Evolutionary conservation across 306 rosid genomes (phyloP).

Genomic region (Cucurbita ficifolia): DNA sequence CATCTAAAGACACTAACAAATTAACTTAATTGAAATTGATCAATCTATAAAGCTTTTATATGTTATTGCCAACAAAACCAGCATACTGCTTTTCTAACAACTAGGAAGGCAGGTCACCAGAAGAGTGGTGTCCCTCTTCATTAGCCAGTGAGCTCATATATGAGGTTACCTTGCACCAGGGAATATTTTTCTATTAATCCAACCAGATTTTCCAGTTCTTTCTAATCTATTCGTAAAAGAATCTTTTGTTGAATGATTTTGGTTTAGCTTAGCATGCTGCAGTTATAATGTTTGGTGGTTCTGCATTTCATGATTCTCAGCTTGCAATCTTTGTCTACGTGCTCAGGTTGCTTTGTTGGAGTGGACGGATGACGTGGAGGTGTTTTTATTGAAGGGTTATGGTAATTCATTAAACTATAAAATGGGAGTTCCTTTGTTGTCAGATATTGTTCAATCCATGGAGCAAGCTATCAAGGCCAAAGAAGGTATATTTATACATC

Average conservation of each 20-base stretch:
- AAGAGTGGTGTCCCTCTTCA: neutral
- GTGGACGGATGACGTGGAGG: conserved; percentile 85
- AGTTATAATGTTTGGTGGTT: neutral
- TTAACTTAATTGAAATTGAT: no score
- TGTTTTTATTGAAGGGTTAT: conserved; percentile 70
- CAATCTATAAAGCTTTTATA: neutral
- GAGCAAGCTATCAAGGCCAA: conserved; percentile 56
- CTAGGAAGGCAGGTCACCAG: neutral
- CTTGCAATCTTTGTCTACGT: neutral
- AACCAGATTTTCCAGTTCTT: neutral
- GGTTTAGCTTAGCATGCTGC: neutral
- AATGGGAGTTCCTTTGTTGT: conserved; percentile 75
- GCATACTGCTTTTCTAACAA: neutral
- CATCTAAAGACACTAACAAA: neutral
- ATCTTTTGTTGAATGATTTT: neutral
- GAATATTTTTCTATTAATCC: neutral
- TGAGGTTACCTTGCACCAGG: neutral
- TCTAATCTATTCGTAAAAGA: neutral
- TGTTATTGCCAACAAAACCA: neutral
- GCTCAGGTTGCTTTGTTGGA: conserved; percentile 56
- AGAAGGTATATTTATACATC: conserved; percentile 28
- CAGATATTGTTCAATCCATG: conserved; percentile 71
- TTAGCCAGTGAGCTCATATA: neutral
- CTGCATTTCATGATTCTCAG: neutral
- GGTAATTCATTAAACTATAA: conserved; percentile 66